Percentiles rank a stretch among this genome's conserved stretches.
Evolutionary conservation across 345 rosid species (phyloP).

Genomic region (Microthlaspi erraticum): DNA sequence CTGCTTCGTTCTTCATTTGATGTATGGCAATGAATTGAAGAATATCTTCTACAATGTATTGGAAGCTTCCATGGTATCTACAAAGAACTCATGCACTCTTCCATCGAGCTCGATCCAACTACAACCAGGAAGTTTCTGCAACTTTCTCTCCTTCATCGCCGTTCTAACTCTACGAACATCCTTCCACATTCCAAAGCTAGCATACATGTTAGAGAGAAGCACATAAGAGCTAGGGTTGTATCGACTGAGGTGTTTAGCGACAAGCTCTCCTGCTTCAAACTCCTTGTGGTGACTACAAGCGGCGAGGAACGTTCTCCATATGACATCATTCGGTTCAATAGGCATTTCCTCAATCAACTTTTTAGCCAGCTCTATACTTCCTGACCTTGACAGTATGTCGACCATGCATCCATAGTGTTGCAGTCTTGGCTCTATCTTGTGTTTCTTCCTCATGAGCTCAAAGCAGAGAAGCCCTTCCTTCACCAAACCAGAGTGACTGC

Average conservation of each 20-base stretch:
- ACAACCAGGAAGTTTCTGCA: conserved; percentile 62
- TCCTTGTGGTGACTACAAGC: conserved; percentile 59
- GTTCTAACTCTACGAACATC: conserved; percentile 53
- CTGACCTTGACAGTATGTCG: conserved; percentile 61
- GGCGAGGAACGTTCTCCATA: conserved; percentile 59
- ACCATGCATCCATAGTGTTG: conserved; percentile 68
- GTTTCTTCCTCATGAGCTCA: conserved; percentile 57
- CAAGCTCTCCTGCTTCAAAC: conserved; percentile 55
- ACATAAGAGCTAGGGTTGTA: conserved; percentile 53
- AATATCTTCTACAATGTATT: conserved; percentile 38
- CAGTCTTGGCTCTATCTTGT: conserved; percentile 55
- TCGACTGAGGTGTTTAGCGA: conserved; percentile 49
- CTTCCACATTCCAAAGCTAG: conserved; percentile 60
- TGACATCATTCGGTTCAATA: conserved; percentile 49
- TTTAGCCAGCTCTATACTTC: conserved; percentile 54
- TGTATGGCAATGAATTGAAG: conserved; percentile 15
- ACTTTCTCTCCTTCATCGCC: conserved; percentile 59
- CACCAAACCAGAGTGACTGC: conserved; percentile 68
- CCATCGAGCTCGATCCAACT: conserved; percentile 65
- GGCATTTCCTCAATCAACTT: conserved; percentile 54
- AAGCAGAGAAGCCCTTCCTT: conserved; percentile 60
- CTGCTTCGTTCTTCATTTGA: conserved; percentile 13
- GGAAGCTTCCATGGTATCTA: conserved; percentile 38
- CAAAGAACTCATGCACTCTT: conserved; percentile 57
- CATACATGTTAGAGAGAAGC: conserved; percentile 59